Conservation (phyloP, 1,284 basidiomycete genomes). For the Tilletia walkeri region DNA sequence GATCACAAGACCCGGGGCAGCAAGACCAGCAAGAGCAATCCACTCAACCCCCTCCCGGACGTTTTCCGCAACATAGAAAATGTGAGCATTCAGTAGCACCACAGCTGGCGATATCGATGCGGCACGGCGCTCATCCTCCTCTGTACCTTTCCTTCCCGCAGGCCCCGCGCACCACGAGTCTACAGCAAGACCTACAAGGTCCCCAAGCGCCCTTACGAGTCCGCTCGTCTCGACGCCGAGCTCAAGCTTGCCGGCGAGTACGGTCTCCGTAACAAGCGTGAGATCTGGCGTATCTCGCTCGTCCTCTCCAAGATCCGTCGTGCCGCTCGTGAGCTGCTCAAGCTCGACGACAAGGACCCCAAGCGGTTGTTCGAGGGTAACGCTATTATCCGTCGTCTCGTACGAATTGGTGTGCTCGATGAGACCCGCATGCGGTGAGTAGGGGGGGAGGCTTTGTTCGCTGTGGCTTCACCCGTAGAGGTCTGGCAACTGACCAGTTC, state of each 20-base stretch:
- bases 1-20: constrained; percentile 1
- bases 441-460: background rate
- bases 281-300: constrained; percentile 99
- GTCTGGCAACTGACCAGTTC: background rate
- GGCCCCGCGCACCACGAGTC: constrained; percentile 53
- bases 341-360: constrained; percentile 99
- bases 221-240: constrained; percentile 97
- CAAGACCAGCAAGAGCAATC: constrained; percentile 7
- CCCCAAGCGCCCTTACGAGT: constrained; percentile 95
- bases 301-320: constrained; percentile 97
- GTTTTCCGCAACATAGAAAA: constrained; percentile 27
- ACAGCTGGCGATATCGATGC: background rate
- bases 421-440: constrained; percentile 78
- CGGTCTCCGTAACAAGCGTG: constrained; percentile 99
- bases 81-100: constrained; percentile 17
- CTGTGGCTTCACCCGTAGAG: background rate
- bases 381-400: constrained; percentile 96
- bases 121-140: background rate
- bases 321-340: constrained; percentile 99
- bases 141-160: background rate
- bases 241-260: constrained; percentile 99
- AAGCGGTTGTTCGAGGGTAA: constrained; percentile 99
- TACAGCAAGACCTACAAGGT: constrained; percentile 62
- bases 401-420: constrained; percentile 98
- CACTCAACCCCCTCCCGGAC: background rate